Percentiles rank a stretch among this genome's conserved stretches.
phyloP scores from a whole-genome alignment of 2,329 filamentous ascomycete genomes.

The Sporothrix dimorphospora region DNA sequence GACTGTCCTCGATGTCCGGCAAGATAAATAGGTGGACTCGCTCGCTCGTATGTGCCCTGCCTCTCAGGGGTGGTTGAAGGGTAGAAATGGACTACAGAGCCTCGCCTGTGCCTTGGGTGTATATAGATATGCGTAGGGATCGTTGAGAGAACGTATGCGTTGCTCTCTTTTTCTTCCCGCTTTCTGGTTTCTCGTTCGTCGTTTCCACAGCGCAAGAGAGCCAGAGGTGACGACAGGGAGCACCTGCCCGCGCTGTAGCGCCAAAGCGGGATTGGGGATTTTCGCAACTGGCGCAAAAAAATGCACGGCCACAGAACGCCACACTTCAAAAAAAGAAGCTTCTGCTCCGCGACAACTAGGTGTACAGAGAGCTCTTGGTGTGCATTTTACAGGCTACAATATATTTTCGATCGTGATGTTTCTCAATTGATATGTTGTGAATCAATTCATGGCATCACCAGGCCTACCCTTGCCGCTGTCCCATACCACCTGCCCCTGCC shows the following conservation, averaged over 20 bases:
- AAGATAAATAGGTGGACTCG: not conserved
- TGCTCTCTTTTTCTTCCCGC: not conserved
- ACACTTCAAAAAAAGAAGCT: not conserved
- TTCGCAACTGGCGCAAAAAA: conserved; percentile 9
- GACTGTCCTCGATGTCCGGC: not conserved
- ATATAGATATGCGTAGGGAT: not conserved
- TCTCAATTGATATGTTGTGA: not conserved
- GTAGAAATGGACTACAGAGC: not conserved
- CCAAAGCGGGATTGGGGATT: conserved; percentile 22
- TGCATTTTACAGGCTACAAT: not conserved
- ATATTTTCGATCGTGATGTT: not conserved
- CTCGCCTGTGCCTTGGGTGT: not conserved
- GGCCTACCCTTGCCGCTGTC: not conserved
- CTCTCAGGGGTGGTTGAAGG: too few relatives aligned
- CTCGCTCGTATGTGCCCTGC: not conserved
- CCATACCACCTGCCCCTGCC: not conserved
- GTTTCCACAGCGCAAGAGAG: not conserved
- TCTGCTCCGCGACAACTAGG: not conserved
- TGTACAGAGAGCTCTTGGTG: not conserved
- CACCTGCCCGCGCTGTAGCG: conserved; percentile 5
- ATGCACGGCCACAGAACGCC: conserved; percentile 26
- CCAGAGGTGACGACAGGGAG: conserved; percentile 24
- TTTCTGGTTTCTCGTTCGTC: not conserved
- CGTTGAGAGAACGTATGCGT: not conserved
- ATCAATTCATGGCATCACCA: not conserved